Percentiles rank a stretch among this genome's conserved stretches.
Conservation (phyloP, 176 grass and related monocot species). For the Eragrostis curvula region DNA sequence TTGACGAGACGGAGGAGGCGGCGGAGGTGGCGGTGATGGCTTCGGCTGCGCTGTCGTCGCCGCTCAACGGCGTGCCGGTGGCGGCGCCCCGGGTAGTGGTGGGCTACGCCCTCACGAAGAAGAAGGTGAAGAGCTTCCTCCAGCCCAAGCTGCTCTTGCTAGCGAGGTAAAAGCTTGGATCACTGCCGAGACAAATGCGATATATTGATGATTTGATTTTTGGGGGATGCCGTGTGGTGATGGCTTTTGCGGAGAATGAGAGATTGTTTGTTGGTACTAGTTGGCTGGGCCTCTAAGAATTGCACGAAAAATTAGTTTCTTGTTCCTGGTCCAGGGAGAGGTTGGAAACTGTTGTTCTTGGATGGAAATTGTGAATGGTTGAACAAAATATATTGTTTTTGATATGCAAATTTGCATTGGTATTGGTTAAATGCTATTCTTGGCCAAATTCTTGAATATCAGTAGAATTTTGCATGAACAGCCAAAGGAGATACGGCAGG, state of each 20-base stretch:
- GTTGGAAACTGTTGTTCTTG: slow-evolving; percentile 19
- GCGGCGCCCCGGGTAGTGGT: slow-evolving; percentile 65
- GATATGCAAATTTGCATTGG: not conserved
- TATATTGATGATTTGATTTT: slow-evolving; percentile 18
- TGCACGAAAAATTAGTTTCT: slow-evolving; percentile 1
- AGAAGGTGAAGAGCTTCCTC: slow-evolving; percentile 98
- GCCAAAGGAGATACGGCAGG: not conserved
- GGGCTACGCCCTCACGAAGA: slow-evolving; percentile 90
- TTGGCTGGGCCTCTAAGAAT: slow-evolving; percentile 6
- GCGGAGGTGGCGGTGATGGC: slow-evolving; percentile 36
- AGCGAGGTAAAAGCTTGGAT: slow-evolving; percentile 72
- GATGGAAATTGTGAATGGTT: slow-evolving; percentile 1
- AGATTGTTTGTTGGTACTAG: slow-evolving; percentile 3
- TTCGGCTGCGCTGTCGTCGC: slow-evolving; percentile 39
- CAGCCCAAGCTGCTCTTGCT: slow-evolving; percentile 79
- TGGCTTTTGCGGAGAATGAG: slow-evolving; percentile 23
- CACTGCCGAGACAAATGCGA: slow-evolving; percentile 31
- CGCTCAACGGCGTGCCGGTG: slow-evolving; percentile 21
- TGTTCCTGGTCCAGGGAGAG: slow-evolving; percentile 33
- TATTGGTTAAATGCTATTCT: slow-evolving; percentile 1
- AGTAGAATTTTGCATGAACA: slow-evolving; percentile 22
- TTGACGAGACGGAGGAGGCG: slow-evolving; percentile 34
- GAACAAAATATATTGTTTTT: slow-evolving; percentile 12
- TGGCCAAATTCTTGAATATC: not conserved
- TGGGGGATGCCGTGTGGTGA: slow-evolving; percentile 16